Percentiles rank a stretch among this genome's conserved stretches.
Conservation (phyloP, 2,329 filamentous ascomycete species). For the Cyphellophora europaea region DNA sequence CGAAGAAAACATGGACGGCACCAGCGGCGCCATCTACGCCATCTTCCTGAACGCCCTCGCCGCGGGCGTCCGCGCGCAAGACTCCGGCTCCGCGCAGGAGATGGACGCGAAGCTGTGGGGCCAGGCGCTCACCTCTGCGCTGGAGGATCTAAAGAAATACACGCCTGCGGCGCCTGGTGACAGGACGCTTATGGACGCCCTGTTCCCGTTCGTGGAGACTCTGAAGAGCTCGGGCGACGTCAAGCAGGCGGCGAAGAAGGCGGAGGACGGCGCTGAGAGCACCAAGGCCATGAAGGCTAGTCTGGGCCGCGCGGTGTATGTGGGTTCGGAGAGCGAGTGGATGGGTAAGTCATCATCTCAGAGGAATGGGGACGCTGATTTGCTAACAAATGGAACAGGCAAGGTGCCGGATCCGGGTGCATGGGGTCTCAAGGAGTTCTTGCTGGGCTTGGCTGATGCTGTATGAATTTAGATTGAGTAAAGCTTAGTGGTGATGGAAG, state of each 20-base stretch:
- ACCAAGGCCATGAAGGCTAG: slow-evolving; percentile 91
- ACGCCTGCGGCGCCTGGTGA: slow-evolving; percentile 86
- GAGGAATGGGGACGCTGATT: not conserved
- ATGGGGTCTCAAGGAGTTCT: slow-evolving; percentile 74
- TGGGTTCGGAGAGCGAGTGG: slow-evolving; percentile 57
- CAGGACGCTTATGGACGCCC: slow-evolving; percentile 79
- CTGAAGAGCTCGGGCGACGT: slow-evolving; percentile 58
- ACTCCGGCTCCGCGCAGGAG: slow-evolving; percentile 32
- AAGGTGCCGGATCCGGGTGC: slow-evolving; percentile 66
- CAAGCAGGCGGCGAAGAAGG: slow-evolving; percentile 64
- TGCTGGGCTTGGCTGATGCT: slow-evolving; percentile 62
- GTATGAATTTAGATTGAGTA: too few species aligned
- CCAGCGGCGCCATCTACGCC: slow-evolving; percentile 67
- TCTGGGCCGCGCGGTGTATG: slow-evolving; percentile 73
- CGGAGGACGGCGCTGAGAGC: slow-evolving; percentile 64
- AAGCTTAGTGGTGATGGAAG: too few species aligned
- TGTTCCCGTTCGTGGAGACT: slow-evolving; percentile 75
- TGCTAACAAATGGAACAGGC: not conserved
- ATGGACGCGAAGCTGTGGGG: slow-evolving; percentile 49
- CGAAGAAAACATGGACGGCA: slow-evolving; percentile 65
- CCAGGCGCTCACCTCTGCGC: slow-evolving; percentile 60
- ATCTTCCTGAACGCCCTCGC: slow-evolving; percentile 87
- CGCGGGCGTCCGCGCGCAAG: slow-evolving; percentile 52
- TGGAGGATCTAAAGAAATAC: slow-evolving; percentile 65
- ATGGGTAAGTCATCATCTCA: too few species aligned